Base-by-base conservation (phyloP, 2,329 filamentous ascomycete species). In the Elsinoe perseae region DNA sequence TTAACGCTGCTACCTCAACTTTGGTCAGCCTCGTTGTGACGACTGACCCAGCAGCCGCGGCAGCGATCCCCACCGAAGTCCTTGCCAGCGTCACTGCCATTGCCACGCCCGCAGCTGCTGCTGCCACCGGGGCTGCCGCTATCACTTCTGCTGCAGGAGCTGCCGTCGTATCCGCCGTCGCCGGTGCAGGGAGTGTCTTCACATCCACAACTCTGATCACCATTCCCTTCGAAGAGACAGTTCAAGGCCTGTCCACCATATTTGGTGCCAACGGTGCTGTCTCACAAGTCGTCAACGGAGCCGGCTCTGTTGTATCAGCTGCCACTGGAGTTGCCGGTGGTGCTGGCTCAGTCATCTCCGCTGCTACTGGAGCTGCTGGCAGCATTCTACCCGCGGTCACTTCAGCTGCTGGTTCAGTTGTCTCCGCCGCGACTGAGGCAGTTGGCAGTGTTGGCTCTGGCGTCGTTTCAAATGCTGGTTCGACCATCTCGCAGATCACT, bases 201-300 rank as follows among this genome's bases (percentile, higher is more conserved):
- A 52, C 48, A 16, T 52, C 48, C 12, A 52, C 30, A 14, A 20
- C 25, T n/a, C 30, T 52, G 16, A 52, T 52, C 28, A 52, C 48
- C 28, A 34, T 52, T 21, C 28, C 28, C n/a, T 34, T 36, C 32
- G 28, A 36, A 9, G 28, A 34, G 28, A 52, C 48, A 4, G 12
- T 52, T 12, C 48, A 52, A 32, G 48, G 48, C n/a, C 48, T 52
- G 5, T 52, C 48, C 14, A 52, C 48, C 48, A 52, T 52, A 16
- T 52, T 52, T n/a, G 48, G 48, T 6, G 48, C 48, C 40, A 44
- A 44, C 9, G 40, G 40, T 3, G 40, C 40, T 18, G 40, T 44
- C 40, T 44, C 40, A 12, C 40, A 44, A 44, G 40, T 44, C 40
- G 20, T 44, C 40, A 27, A 44, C 9, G 20, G 20, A 9, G 50